Conservation (phyloP, 371 early-diverging fungal species). For the Mortierella sp. region DNA sequence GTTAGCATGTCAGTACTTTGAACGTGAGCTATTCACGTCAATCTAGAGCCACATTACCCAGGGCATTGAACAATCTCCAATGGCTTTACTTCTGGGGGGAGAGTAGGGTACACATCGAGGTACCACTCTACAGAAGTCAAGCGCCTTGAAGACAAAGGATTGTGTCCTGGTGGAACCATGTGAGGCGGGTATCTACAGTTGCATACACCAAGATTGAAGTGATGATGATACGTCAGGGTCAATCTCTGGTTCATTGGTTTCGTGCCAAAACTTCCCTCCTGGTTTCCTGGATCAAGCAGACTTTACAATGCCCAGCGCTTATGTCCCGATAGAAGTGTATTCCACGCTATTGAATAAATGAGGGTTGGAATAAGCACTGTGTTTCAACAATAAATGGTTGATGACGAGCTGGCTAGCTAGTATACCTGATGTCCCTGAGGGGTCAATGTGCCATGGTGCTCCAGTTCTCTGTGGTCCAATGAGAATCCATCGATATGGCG, state of each 20-base stretch:
- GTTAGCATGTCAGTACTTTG: neutral
- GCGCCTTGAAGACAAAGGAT: slow-evolving; percentile 18
- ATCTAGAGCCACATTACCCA: slow-evolving; percentile 23
- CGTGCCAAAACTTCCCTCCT: slow-evolving; percentile 5
- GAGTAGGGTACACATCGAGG: slow-evolving; percentile 51
- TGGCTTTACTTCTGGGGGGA: slow-evolving; percentile 35
- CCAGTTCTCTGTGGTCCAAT: slow-evolving; percentile 52
- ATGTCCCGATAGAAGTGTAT: slow-evolving; percentile 44
- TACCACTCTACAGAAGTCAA: slow-evolving; percentile 51
- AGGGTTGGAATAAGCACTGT: neutral
- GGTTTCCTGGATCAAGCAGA: too few species aligned
- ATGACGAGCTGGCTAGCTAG: neutral
- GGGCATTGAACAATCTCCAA: slow-evolving; percentile 54
- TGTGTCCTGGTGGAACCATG: slow-evolving; percentile 49
- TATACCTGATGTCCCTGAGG: slow-evolving; percentile 54
- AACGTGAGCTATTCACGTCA: neutral
- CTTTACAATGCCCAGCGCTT: slow-evolving; percentile 53
- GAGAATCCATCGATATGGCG: slow-evolving; percentile 53
- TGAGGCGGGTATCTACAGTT: slow-evolving; percentile 52
- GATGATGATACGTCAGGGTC: too few species aligned
- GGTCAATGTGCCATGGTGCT: slow-evolving; percentile 54
- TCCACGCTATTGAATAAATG: slow-evolving; percentile 28
- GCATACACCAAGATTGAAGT: neutral
- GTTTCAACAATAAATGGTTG: too few species aligned
- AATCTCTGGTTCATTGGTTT: too few species aligned